Conservation (phyloP, 192 early-diverging fungal species). For the Coemansia sp. region DNA sequence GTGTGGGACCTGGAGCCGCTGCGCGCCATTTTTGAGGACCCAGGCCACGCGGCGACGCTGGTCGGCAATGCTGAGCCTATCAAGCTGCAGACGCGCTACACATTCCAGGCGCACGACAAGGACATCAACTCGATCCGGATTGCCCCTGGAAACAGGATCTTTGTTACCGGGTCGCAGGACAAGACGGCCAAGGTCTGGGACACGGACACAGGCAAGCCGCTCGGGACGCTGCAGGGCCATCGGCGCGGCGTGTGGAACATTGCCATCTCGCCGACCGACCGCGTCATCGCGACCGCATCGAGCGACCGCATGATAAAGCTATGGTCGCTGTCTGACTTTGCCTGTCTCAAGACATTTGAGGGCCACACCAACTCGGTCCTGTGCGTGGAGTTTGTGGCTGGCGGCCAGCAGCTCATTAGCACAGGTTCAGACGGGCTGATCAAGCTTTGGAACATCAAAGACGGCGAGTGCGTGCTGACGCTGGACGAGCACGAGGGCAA, state of each 20-base stretch:
- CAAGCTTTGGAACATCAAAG: constrained; percentile 96
- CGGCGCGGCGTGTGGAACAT: constrained; percentile 94
- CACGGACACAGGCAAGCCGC: constrained; percentile 70
- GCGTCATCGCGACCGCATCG: constrained; percentile 87
- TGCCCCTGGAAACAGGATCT: constrained; percentile 86
- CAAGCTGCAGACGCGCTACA: constrained; percentile 65
- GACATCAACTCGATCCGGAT: constrained; percentile 94
- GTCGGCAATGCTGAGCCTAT: constrained; percentile 18
- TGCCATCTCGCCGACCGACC: constrained; percentile 94
- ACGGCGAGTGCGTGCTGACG: constrained; percentile 84
- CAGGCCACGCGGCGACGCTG: background rate
- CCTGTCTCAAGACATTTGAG: constrained; percentile 94
- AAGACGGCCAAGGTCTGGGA: constrained; percentile 94
- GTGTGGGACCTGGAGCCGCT: constrained; percentile 79
- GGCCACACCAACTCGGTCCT: constrained; percentile 98
- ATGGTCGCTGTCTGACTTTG: constrained; percentile 86
- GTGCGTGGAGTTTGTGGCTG: constrained; percentile 76
- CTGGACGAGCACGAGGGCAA: constrained; percentile 95
- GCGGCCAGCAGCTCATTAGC: constrained; percentile 85
- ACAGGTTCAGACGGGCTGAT: constrained; percentile 90
- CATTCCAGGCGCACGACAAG: constrained; percentile 93
- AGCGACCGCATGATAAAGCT: constrained; percentile 94
- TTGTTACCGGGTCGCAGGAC: constrained; percentile 94
- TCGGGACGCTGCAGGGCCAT: constrained; percentile 88
- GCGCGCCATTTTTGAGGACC: constrained; percentile 20